These are phyloP conservation scores for Rossbeevera mucosa DNA, from an alignment of 768 basidiomycete genomes.

Conservation along the genomic window DNA sequence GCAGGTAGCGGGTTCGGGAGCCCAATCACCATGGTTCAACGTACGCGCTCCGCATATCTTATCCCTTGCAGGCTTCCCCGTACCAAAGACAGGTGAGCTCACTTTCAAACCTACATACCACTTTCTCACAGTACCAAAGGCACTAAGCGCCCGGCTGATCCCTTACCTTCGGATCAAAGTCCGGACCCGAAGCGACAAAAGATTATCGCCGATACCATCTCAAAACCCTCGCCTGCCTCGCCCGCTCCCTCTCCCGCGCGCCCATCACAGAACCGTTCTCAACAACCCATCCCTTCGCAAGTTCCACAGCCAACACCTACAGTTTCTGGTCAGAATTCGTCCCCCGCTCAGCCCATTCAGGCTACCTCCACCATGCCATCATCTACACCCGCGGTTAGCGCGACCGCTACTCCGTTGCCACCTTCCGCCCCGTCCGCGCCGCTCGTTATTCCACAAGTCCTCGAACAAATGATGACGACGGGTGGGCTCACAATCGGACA, in stretches of 20 bases:
- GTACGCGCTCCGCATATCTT: slow-evolving; percentile 44
- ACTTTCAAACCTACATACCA: not conserved
- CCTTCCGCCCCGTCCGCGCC: slow-evolving; percentile 7
- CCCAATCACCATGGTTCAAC: slow-evolving; percentile 53
- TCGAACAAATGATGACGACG: slow-evolving; percentile 14
- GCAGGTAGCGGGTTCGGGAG: slow-evolving; percentile 33
- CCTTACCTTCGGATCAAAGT: slow-evolving; percentile 28
- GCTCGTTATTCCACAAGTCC: slow-evolving; percentile 1
- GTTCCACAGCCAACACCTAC: slow-evolving; percentile 14
- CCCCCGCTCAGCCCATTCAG: slow-evolving; percentile 11
- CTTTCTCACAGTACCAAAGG: slow-evolving; percentile 20
- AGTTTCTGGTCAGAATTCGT: not conserved
- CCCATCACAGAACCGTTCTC: slow-evolving; percentile 18
- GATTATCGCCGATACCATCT: slow-evolving; percentile 12
- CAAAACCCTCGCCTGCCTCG: slow-evolving; percentile 17
- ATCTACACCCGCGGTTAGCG: slow-evolving; percentile 7
- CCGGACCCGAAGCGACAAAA: slow-evolving; percentile 46
- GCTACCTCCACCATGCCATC: not conserved
- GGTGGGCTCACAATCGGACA: slow-evolving; percentile 17
- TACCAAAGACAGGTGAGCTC: slow-evolving; percentile 29
- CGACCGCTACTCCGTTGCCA: slow-evolving; percentile 6
- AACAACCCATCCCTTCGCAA: slow-evolving; percentile 19
- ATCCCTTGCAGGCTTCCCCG: slow-evolving; percentile 47
- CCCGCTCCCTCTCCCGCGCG: slow-evolving; percentile 22
- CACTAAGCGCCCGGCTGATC: slow-evolving; percentile 45